Conservation (phyloP, 2,329 filamentous ascomycete species). For the Pseudocercospora macadamiae region DNA sequence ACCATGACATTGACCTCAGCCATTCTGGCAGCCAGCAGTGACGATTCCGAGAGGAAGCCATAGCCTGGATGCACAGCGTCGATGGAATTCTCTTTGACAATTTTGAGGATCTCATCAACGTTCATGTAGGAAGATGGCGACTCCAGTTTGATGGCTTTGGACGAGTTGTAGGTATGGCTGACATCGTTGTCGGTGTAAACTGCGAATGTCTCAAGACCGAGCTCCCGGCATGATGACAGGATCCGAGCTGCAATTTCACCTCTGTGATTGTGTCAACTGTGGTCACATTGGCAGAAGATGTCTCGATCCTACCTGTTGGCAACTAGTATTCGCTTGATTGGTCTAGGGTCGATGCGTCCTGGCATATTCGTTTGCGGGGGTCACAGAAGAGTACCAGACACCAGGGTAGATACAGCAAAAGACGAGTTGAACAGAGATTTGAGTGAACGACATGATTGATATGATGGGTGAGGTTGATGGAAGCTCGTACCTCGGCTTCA, state of each 20-base stretch:
- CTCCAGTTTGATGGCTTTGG: constrained; percentile 54
- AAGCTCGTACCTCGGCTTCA: background rate
- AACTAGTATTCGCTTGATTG: constrained; percentile 35
- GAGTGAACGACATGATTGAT: background rate
- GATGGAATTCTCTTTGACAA: constrained; percentile 55
- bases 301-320: constrained; percentile 32
- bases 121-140: constrained; percentile 59
- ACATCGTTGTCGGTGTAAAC: constrained; percentile 60
- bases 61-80: constrained; percentile 64
- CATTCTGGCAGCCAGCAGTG: constrained; percentile 54
- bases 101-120: constrained; percentile 50
- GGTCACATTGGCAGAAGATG: no score
- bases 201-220: constrained; percentile 59
- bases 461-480: background rate
- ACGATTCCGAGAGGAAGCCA: constrained; percentile 64
- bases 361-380: background rate
- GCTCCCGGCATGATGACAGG: constrained; percentile 61
- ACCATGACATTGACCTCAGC: constrained; percentile 53
- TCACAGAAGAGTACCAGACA: background rate
- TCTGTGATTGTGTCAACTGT: constrained; percentile 39
- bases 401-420: background rate
- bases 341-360: constrained; percentile 21
- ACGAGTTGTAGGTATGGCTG: constrained; percentile 57
- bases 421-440: background rate
- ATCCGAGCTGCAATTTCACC: constrained; percentile 68